Evolutionary conservation across 75 land plant genomes (phyloP), one percentile per base, ranked within the genome.

Genomic region (Adiantum capillusveneris): DNA sequence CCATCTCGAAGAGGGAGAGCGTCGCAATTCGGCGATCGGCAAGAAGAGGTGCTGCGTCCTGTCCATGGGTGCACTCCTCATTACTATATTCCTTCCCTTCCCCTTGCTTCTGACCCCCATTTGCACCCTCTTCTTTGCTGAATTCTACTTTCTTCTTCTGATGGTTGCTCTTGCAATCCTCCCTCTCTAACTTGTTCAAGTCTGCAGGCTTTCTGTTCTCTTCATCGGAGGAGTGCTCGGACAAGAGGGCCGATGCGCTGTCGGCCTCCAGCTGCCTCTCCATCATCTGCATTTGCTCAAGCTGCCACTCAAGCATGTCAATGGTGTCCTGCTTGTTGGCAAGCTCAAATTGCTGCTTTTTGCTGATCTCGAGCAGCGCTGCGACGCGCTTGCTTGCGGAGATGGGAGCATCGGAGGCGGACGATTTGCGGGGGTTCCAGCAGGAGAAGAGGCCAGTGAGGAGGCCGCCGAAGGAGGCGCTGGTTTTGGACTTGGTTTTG

Each of bases 301-400:
- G 69, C 63, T 71, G 71, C 71, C 74, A 65, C 48, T 71, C 74
- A 2, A 71, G 70, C 56, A 71, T 30, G 43, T 65, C 74, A 22
- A 71, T 71, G 0, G 74, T 59, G 27, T 71, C 74, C 70, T 71
- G 71, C 14, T 71, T 71, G 34, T 65, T 60, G 0, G 61, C 71
- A 1, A 71, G 62, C 28, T 71, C 74, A 14, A 53, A 39, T 48
- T 71, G 74, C 46, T 71, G 74, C 56, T 59, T 56, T 61, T 59
- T 65, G 22, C 69, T 71, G n/a, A 71, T 54, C 30, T 71, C 74
- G 12, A 71, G 62, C 16, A 71, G 55, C 21, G 74, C 74, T n/a
- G 18, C 53, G 0, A 70, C 74, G 43, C 66, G 18, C 50, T 46
- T 46, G 50, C 50, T 46, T 21, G 50, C 22, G 13, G 22, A 18